A percentile compares a stretch with the other conserved stretches of the same genome.
Conservation (phyloP, 1,284 basidiomycete species). For the Papiliotrema fonsecae region DNA sequence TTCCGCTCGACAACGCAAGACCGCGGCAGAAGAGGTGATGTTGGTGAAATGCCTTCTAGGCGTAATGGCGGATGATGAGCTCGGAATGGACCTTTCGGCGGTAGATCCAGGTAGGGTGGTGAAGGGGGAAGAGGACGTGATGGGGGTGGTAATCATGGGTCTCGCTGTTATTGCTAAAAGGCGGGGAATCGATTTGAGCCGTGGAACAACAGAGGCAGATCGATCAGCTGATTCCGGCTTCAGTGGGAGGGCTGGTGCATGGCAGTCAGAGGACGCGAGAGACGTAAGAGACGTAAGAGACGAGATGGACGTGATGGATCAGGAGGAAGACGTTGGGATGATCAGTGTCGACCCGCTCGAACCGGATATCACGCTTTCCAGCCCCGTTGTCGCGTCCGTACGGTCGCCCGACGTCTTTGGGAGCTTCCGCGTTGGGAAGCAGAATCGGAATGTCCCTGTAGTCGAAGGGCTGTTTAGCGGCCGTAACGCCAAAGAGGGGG, state of each 20-base stretch:
- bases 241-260: no score
- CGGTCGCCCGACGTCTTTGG: not conserved
- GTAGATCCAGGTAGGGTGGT: constrained; percentile 24
- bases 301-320: not conserved
- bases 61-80: constrained; percentile 23
- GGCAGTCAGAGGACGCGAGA: no score
- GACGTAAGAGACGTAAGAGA: no score
- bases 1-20: constrained; percentile 11
- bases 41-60: constrained; percentile 30
- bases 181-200: constrained; percentile 12
- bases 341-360: constrained; percentile 10
- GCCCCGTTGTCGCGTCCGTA: not conserved
- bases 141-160: constrained; percentile 28
- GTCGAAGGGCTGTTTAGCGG: not conserved
- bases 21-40: constrained; percentile 14
- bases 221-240: not conserved
- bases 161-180: constrained; percentile 27
- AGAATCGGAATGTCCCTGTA: no score
- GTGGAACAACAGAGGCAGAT: constrained; percentile 1
- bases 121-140: constrained; percentile 15
- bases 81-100: constrained; percentile 24
- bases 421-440: no score
- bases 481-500: not conserved
- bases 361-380: constrained; percentile 14
- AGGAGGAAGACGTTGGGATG: no score